Evolutionary conservation across 179 eudicot genomes (phyloP).

Genomic region (Camellia oleifera): DNA sequence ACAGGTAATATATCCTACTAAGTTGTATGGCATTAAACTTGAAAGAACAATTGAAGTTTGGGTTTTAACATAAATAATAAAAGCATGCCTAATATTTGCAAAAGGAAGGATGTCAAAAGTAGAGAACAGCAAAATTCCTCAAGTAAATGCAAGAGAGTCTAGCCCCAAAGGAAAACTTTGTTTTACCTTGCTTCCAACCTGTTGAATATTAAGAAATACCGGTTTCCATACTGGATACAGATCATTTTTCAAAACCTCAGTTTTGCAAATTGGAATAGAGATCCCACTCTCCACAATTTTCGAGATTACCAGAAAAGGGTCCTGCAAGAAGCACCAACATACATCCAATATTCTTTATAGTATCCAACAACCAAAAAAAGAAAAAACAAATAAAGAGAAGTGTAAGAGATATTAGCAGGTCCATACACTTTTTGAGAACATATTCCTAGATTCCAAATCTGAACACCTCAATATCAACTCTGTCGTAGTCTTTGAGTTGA

Average conservation of each 20-base stretch:
- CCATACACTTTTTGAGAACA: constrained; percentile 92
- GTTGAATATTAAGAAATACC: constrained; percentile 62
- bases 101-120: not conserved
- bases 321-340: constrained; percentile 56
- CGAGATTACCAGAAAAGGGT: constrained; percentile 86
- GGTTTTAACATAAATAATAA: not conserved
- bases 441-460: constrained; percentile 86
- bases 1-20: not conserved
- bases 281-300: constrained; percentile 63
- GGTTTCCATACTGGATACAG: constrained; percentile 86
- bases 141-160: constrained; percentile 1
- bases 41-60: not conserved
- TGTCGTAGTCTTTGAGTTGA: constrained; percentile 67
- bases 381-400: not conserved
- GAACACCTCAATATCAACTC: constrained; percentile 83
- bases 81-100: constrained; percentile 5
- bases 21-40: not conserved
- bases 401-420: not conserved
- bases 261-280: constrained; percentile 81
- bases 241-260: constrained; percentile 86
- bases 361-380: constrained; percentile 9
- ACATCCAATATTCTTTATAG: constrained; percentile 12
- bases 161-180: constrained; percentile 9
- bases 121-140: not conserved
- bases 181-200: constrained; percentile 85